These are phyloP conservation scores for Fusarium decemcellulare DNA, from an alignment of 2,329 filamentous ascomycete genomes.

Conservation along the genomic window DNA sequence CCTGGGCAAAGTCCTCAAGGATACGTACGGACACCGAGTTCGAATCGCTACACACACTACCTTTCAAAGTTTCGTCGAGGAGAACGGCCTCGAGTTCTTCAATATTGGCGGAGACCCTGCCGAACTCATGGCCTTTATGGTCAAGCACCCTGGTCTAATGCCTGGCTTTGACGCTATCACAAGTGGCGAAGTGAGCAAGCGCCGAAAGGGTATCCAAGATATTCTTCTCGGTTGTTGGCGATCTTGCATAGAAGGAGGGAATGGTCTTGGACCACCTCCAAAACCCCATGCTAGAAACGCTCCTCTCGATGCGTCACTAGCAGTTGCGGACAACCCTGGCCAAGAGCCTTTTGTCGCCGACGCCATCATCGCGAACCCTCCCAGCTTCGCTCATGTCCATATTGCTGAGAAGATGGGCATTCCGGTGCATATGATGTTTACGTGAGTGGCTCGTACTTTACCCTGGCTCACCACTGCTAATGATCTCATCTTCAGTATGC, in stretches of 20 bases:
- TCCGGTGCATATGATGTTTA: constrained; percentile 90
- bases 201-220: constrained; percentile 81
- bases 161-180: constrained; percentile 83
- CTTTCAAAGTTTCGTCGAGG: constrained; percentile 78
- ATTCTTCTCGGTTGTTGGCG: constrained; percentile 91
- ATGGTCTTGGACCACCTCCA: constrained; percentile 70
- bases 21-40: constrained; percentile 78
- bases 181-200: constrained; percentile 82
- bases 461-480: constrained; percentile 44
- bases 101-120: constrained; percentile 82
- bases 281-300: constrained; percentile 63
- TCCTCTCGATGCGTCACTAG: constrained; percentile 56
- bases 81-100: constrained; percentile 82
- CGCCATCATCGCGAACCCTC: constrained; percentile 84
- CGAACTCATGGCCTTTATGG: constrained; percentile 90
- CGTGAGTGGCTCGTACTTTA: constrained; percentile 66
- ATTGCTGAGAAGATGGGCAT: constrained; percentile 82
- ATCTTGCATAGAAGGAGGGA: constrained; percentile 84
- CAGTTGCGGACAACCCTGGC: constrained; percentile 57
- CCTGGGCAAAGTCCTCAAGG: constrained; percentile 74
- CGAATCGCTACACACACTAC: constrained; percentile 80
- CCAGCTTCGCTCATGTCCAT: constrained; percentile 83
- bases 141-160: constrained; percentile 89
- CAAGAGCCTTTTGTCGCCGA: constrained; percentile 84
- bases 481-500: constrained; percentile 77